phyloP scores from a whole-genome alignment of 106 monocot species.

The Dioscorea dumetorum region DNA sequence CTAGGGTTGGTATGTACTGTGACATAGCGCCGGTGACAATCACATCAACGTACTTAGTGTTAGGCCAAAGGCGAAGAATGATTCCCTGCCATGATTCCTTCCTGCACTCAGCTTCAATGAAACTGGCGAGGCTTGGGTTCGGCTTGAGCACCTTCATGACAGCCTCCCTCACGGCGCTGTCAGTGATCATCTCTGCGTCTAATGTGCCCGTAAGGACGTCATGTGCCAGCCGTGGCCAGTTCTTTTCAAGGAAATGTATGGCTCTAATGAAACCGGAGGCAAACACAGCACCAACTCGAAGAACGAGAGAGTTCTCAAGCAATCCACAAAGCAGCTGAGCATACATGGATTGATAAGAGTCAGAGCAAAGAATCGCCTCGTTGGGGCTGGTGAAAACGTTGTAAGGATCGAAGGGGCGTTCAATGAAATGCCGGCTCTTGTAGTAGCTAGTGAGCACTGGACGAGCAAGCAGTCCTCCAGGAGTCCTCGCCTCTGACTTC shows the following conservation, averaged over 20 bases:
- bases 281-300: conserved; percentile 86
- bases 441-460: conserved; percentile 94
- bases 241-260: conserved; percentile 60
- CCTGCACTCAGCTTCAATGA: conserved; percentile 54
- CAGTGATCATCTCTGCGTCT: conserved; percentile 47
- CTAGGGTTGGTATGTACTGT: conserved; percentile 84
- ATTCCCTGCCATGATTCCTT: conserved; percentile 58
- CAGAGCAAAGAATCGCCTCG: conserved; percentile 68
- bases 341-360: conserved; percentile 91
- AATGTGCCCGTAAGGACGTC: conserved; percentile 54
- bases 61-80: conserved; percentile 74
- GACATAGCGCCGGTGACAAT: conserved; percentile 91
- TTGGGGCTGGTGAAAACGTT: conserved; percentile 69
- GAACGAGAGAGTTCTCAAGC: conserved; percentile 41
- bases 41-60: conserved; percentile 78
- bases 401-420: conserved; percentile 54
- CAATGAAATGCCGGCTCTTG: conserved; percentile 71
- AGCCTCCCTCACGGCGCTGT: conserved; percentile 39
- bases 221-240: conserved; percentile 60
- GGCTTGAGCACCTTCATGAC: conserved; percentile 39
- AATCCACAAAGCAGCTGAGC: conserved; percentile 79
- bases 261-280: conserved; percentile 89
- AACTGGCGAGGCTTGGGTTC: conserved; percentile 41
- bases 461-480: conserved; percentile 66
- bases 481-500: conserved; percentile 70